Base-by-base conservation (phyloP, 2,329 filamentous ascomycete species). In the Tolypocladium amazonense region DNA sequence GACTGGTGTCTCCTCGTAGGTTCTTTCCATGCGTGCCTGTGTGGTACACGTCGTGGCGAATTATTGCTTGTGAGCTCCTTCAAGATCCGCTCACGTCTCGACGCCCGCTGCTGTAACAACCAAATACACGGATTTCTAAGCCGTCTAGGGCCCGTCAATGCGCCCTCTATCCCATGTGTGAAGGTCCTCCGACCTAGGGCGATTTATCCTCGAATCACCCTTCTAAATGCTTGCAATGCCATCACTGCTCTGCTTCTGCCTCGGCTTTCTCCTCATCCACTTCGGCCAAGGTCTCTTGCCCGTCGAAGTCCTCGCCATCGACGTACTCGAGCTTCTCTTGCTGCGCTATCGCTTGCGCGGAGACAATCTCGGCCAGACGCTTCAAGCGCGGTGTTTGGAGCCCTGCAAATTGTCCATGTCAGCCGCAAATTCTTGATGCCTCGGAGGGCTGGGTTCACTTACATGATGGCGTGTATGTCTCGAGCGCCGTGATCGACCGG, bases 381-480 rank as follows among this genome's bases (percentile, higher is more conserved):
- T 97, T 97, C 63, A 99, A 77, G 63, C 93, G 86, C 56, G 93
- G 93, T 61, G 92, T 97, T 89, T 97, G 92, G 56, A 97, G 85
- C 93, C 91, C 90, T 94, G 61, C 15, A 45, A 53, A n/a, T 33
- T 23, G 23, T 14, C 5, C 11, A 15, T 23, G 60, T 75, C 68
- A 75, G 72, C 72, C 59, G 67, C 62, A 60, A 6, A 11, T 14
- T 4, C 9, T 37, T 33, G 47, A 33, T 12, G 20, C 9, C 7
- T 12, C 23, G 20, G 50, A 12, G 3, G 14, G 20, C 18, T 37
- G 14, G 23, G 6, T 23, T 30, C 30, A 69, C 89, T 83, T 81
- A 94, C 93, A 99, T 66, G 92, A 96, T 64, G 94, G 94, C 57
- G 94, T 97, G 73, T 99, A 99, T 18, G 94, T 99, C 78, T 99